A percentile compares a stretch with the other conserved stretches of the same genome.
Conservation (phyloP, 2,329 filamentous ascomycete genomes). For the Colletotrichum sp. region DNA sequence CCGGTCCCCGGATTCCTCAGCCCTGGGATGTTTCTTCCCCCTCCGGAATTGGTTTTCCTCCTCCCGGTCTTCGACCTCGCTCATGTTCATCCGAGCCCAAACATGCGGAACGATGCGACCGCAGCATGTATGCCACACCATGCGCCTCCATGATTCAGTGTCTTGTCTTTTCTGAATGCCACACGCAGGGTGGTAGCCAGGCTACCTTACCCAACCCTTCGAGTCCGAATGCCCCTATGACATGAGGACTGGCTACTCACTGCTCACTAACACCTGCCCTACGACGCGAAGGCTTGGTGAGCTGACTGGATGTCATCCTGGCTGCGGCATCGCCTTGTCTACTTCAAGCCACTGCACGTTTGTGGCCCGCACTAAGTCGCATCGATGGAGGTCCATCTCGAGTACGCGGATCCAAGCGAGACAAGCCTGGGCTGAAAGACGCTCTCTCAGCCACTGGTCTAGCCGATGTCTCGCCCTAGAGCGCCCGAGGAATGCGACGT, state of each 20-base stretch:
- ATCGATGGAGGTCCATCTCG: neutral
- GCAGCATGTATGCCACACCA: neutral
- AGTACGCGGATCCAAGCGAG: neutral
- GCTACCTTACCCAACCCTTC: neutral
- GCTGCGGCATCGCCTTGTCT: neutral
- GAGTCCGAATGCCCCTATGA: neutral
- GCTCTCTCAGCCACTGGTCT: neutral
- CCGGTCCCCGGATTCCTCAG: neutral
- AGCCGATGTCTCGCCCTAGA: neutral
- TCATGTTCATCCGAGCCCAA: neutral
- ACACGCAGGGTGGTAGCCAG: neutral
- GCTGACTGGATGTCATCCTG: neutral
- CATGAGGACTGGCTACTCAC: neutral
- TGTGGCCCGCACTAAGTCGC: neutral
- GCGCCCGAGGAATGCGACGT: neutral
- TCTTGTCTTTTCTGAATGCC: neutral
- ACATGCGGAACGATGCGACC: neutral
- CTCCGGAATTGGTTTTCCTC: neutral
- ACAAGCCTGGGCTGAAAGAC: neutral
- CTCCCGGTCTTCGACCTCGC: neutral
- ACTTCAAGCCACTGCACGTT: neutral
- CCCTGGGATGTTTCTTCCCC: neutral
- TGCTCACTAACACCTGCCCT: neutral
- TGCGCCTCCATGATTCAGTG: neutral
- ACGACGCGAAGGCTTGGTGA: neutral